Base-by-base conservation (phyloP, 75 land plant genomes). In the Azolla pinnata region DNA sequence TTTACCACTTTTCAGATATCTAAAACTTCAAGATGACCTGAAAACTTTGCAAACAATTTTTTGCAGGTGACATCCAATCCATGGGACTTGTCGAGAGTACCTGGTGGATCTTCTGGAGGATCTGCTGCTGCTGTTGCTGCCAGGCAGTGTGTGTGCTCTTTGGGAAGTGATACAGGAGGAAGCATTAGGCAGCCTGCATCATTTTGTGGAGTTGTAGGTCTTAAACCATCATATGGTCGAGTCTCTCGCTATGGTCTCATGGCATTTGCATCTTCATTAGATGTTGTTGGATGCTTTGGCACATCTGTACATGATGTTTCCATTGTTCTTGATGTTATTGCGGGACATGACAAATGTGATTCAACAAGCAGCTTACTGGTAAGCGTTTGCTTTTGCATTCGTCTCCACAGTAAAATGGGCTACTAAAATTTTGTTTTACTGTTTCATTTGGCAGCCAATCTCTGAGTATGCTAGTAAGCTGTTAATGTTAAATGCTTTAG, bases 121-220 rank as follows among this genome's bases (percentile, higher is more conserved):
- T 91, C 97, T 28, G 88, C 97, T 42, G 85, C 97, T 3, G 85
- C 95, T 56, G 86, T 91, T 56, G 86, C 97, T 51, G 88, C 95
- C 14, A 74, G 86, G 58, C 97, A 91, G 64, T 91, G 97, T 67
- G 75, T 81, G 25, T 81, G 73, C 9, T 80, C 97, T 23, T 62
- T 91, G 30, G 97, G 97, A 55, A 91, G 93, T 72, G 97, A 91
- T 46, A 91, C 97, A 50, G 97, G 97, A 45, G 97, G 97, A 20
- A 91, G 97, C 69, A 87, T 91, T 31, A 74, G 97, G 61, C 97
- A 91, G 70, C 97, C 97, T 32, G 97, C 97, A 44, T 84, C 95
- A 16, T 91, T 91, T 65, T 91, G 97, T 79, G 97, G 97, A 33
- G 86, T 91, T 60, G 97, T 91, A 16, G 97, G 97, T 9, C 3